These are phyloP conservation scores for Quambalaria eucalypti DNA, from an alignment of 1,284 basidiomycete species.

Conservation along the genomic window DNA sequence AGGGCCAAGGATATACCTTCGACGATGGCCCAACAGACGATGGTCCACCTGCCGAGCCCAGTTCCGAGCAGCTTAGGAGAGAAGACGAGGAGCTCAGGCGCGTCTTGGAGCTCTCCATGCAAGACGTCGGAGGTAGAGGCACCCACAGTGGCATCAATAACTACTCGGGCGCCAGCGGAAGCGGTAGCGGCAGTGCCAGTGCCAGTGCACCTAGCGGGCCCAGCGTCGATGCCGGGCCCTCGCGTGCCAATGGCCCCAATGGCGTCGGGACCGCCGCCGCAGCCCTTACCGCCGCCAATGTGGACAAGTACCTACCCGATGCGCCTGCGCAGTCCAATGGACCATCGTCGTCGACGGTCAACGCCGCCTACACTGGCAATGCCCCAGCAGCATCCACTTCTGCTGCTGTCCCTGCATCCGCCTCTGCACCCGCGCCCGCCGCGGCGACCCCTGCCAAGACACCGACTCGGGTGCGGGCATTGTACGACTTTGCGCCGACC, in stretches of 20 bases:
- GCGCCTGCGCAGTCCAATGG: background rate
- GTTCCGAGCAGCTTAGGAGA: slow-evolving; percentile 28
- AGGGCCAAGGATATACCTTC: slow-evolving; percentile 59
- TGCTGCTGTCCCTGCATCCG: too few relatives aligned
- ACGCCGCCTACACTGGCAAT: background rate
- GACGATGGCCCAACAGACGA: background rate
- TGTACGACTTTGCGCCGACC: slow-evolving; percentile 80
- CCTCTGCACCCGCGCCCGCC: slow-evolving; percentile 48
- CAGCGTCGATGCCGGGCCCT: too few relatives aligned
- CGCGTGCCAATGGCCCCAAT: background rate
- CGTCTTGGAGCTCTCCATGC: slow-evolving; percentile 38
- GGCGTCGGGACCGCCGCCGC: background rate
- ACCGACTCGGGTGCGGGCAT: slow-evolving; percentile 59
- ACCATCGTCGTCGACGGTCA: background rate
- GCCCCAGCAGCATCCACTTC: slow-evolving; percentile 31
- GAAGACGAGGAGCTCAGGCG: slow-evolving; percentile 44
- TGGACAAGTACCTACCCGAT: slow-evolving; percentile 6
- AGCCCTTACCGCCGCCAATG: background rate
- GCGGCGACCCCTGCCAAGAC: background rate
- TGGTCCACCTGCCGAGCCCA: slow-evolving; percentile 4
- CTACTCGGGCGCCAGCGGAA: background rate
- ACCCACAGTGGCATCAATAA: background rate
- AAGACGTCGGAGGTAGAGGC: slow-evolving; percentile 37
- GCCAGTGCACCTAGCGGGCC: background rate
- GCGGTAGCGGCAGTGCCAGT: background rate